Base-by-base conservation (phyloP, 768 basidiomycete genomes). In the Auriscalpium microsporum region DNA sequence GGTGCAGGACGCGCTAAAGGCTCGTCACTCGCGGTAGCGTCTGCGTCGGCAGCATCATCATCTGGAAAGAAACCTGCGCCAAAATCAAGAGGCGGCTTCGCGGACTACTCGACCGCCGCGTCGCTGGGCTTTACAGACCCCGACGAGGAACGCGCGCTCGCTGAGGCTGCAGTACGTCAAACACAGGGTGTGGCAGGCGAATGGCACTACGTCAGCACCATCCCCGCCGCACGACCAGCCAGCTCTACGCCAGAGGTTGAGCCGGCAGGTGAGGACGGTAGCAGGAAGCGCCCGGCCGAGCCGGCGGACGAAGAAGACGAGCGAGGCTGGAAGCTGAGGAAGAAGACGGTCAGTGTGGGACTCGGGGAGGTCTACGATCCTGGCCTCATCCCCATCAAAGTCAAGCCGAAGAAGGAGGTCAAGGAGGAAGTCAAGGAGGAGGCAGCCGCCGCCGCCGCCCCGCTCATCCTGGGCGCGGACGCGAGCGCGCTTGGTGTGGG, bases 91-190 rank as follows among this genome's bases (percentile, higher is more conserved):
- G 82, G 85, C 62, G 80, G 78, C n/a, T 84, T 80, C 57, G 78
- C 86, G 1, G 87, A 95, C 68, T 99, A 98, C 69, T 83, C 90
- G 10, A 93, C 92, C 0, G 86, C 95, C 0, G 85, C 80, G 48
- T 88, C 85, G 1, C 77, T 98, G 1, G 94, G 94, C 1, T 86
- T 81, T 63, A 73, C 63, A 10, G 94, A 95, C 64, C 86, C 86
- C 1, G 89, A 91, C 57, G 83, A 75, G 8, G 88, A 87, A 56
- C 73, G 79, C 52, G 64, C 78, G 33, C 73, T 75, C n/a, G 81
- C 79, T 0, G 85, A 86, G 63, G 73, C 77, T 2, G 80, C 83
- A 53, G 73, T 79, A 45, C 76, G 80, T 21, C 77, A 75, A 48
- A 79, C 73, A 13, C 81, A 89, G 63, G 92, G 90, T 11, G 71